phyloP scores from a whole-genome alignment of 345 rosid genomes.

The Populus deltoides region DNA sequence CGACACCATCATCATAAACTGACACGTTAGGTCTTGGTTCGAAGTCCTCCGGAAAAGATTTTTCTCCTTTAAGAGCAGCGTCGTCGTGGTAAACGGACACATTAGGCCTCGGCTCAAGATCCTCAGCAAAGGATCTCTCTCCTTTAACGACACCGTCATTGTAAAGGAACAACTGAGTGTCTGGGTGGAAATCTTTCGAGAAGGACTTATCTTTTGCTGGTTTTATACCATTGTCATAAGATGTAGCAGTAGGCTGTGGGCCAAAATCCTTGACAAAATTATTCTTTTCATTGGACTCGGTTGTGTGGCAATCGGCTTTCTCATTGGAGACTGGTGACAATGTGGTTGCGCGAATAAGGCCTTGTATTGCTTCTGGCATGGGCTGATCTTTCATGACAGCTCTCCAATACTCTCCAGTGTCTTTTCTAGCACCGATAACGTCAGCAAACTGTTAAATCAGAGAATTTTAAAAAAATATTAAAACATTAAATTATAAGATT shows the following conservation, averaged over 20 bases:
- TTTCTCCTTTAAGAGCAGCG: not conserved
- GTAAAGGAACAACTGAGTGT: not conserved
- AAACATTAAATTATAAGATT: no score
- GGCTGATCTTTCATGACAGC: constrained; percentile 23
- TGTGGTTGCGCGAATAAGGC: no score
- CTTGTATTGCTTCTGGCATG: constrained; percentile 20
- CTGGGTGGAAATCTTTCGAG: not conserved
- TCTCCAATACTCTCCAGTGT: constrained; percentile 31
- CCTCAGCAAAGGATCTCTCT: not conserved
- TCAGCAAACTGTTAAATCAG: not conserved
- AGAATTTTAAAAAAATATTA: no score
- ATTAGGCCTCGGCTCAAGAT: constrained; percentile 4
- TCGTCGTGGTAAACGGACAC: not conserved
- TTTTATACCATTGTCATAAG: no score
- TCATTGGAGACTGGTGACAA: not conserved
- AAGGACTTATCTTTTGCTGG: not conserved
- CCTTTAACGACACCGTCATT: not conserved
- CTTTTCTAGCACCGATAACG: constrained; percentile 23
- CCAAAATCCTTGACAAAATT: not conserved
- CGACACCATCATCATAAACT: not conserved
- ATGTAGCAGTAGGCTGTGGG: no score
- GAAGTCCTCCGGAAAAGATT: not conserved
- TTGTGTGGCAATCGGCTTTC: constrained; percentile 1
- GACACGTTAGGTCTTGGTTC: constrained; percentile 5
- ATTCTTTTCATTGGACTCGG: not conserved